Evolutionary conservation across 768 basidiomycete species (phyloP), one percentile per base, ranked within the genome.

Genomic region (Termitomyces heimii): DNA sequence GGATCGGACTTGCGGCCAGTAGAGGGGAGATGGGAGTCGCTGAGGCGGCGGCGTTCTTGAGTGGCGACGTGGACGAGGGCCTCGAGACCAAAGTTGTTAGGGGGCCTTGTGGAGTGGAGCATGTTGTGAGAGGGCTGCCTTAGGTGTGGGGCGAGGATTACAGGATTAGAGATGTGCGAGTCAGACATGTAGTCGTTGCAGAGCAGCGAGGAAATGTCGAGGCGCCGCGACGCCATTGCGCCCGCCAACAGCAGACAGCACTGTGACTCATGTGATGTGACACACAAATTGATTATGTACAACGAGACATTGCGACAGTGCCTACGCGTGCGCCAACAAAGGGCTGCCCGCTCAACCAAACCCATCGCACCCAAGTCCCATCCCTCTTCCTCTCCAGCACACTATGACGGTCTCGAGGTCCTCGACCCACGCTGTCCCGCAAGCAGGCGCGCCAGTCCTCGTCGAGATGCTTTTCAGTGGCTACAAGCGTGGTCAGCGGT

Each of bases 351-450:
- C 65, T 34, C 53, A 46, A 39, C 22, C 46, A 65, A 71, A 66
- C 70, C 70, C 76, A 77, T 79, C 90, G 89, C 89, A 92, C 90
- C 90, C 90, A 91, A 88, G 86, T 89, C 89, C 82, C 85, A 85
- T 90, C 83, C 71, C 73, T 70, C 58, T 79, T 67, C 58, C 65
- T 92, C 89, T 90, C 82, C 89, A 89, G 86, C 85, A 77, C 67
- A 70, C 72, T 73, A 67, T 80, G 84, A 92, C 90, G 90, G 87
- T 92, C 90, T 86, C 89, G 77, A 83, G 76, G 83, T 92, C 90
- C 81, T 90, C 79, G 86, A 88, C 77, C 82, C 78, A 75, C 86
- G 66, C 82, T 82, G 81, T 75, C 87, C 88, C 83, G 52, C 62
- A 70, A 82, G 89, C 81, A 87, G 82, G 80, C 84, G 74, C n/a